Conservation (phyloP, 208 protist genomes). For the Leishmania aethiopica region DNA sequence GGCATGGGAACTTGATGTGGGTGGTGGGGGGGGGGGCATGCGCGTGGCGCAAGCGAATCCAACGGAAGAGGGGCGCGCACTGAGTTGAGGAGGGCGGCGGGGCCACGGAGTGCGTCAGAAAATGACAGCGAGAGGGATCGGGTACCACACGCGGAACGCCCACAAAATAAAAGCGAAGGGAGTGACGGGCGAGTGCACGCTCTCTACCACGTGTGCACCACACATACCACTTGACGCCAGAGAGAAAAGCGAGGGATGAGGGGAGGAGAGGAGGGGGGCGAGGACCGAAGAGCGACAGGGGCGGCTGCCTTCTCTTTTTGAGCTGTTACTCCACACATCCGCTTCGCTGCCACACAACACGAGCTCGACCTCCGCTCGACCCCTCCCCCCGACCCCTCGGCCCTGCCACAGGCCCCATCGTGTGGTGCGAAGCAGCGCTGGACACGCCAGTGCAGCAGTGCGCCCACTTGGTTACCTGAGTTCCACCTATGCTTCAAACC, state of each 20-base stretch:
- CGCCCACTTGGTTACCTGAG: too few relatives aligned
- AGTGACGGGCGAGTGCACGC: not conserved
- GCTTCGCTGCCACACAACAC: too few relatives aligned
- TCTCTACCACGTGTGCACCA: not conserved
- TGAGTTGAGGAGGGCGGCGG: not conserved
- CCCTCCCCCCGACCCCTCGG: not conserved
- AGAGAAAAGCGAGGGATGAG: not conserved
- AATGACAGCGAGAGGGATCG: slow-evolving; percentile 12
- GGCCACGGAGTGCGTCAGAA: not conserved
- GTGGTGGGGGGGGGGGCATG: not conserved
- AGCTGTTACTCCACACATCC: not conserved
- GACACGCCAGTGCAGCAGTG: not conserved
- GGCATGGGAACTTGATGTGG: not conserved
- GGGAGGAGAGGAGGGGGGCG: not conserved
- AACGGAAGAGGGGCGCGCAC: not conserved
- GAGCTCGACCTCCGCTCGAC: too few relatives aligned
- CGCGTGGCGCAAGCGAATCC: not conserved
- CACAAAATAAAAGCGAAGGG: not conserved
- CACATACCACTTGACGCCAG: not conserved
- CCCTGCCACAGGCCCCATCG: not conserved
- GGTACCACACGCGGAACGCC: not conserved
- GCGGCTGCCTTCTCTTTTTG: not conserved
- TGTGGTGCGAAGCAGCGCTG: not conserved
- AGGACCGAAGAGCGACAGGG: not conserved
- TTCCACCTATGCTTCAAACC: not conserved